Base-by-base conservation (phyloP, 768 basidiomycete species). In the Tephrocybe sp. region DNA sequence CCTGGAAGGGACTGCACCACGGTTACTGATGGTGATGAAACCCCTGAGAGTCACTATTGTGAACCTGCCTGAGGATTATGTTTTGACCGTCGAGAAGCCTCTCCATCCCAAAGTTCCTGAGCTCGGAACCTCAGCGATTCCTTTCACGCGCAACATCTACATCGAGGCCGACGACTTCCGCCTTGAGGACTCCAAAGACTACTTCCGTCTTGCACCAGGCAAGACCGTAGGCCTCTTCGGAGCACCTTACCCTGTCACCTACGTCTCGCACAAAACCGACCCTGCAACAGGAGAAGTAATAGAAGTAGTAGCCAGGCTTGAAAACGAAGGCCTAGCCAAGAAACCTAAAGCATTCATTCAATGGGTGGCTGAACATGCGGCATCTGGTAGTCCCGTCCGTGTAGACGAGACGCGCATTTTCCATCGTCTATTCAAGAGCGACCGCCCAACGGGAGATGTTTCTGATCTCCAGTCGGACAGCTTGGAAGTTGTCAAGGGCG, bases 141-240 rank as follows among this genome's bases (percentile, higher is more conserved):
- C 92, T 5, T 90, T 98, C 69, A 91, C 94, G 9, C 83, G 86
- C 18, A 87, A 83, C 7, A 74, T 99, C 49, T 98, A 89, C 69
- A 98, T 98, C 62, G 96, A 99, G 54, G 75, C 77, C 24, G 89
- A 92, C 51, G 97, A 99, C 69, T 99, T 99, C 78, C 79, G 97
- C 44, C 69, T 88, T 28, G 82, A 90, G 57, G 94, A 96, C 62
- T 90, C 92, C 19, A 86, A 86, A 54, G 95, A 98, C 64, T 99
- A 97, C 70, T 98, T 95, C 84, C 87, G 97, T 34, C 86, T 99
- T 38, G 92, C 96, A 13, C 97, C 97, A 6, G 95, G 95, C 38
- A 98, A 98, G 74, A 92, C 93, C 0, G 97, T 98, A 35, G 97
- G 97, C 13, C 73, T 99, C 22, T 96, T 98, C 78, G 89, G 94